Percentiles rank a stretch among this genome's conserved stretches.
Conservation (phyloP, 495 filamentous ascomycete species). For the Hypoxylon fragiforme region DNA sequence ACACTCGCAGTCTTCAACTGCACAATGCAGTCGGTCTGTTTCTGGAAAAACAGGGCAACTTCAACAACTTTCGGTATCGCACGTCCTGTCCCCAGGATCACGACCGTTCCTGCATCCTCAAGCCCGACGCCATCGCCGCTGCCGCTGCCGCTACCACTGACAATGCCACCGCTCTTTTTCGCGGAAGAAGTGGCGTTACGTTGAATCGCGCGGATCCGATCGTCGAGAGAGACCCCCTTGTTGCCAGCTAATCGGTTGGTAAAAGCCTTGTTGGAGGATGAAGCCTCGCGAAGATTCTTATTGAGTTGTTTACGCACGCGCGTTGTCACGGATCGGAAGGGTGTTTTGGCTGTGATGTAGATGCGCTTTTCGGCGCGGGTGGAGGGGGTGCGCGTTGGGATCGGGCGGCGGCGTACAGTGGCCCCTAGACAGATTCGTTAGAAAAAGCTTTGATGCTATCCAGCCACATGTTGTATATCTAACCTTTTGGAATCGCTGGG, state of each 20-base stretch:
- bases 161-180: neutral
- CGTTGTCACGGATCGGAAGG: slow-evolving; percentile 81
- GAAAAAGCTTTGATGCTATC: neutral
- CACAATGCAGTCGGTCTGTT: slow-evolving; percentile 59
- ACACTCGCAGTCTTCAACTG: slow-evolving; percentile 65
- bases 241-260: slow-evolving; percentile 43
- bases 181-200: slow-evolving; percentile 24
- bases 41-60: slow-evolving; percentile 66
- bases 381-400: slow-evolving; percentile 52
- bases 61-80: slow-evolving; percentile 74
- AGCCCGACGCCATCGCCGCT: no score
- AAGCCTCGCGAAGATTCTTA: slow-evolving; percentile 59
- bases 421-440: slow-evolving; percentile 63
- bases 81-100: slow-evolving; percentile 76
- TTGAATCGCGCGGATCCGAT: slow-evolving; percentile 47
- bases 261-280: slow-evolving; percentile 37
- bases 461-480: neutral
- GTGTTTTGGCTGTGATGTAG: slow-evolving; percentile 75
- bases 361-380: slow-evolving; percentile 54
- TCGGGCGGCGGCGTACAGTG: slow-evolving; percentile 64
- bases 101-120: no score
- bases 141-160: slow-evolving; percentile 18
- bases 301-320: slow-evolving; percentile 76
- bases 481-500: slow-evolving; percentile 53
- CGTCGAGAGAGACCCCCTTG: slow-evolving; percentile 43